Evolutionary conservation across 2,329 filamentous ascomycete species (phyloP), one percentile per base, ranked within the genome.

Genomic region (Colletotrichum limetticola): DNA sequence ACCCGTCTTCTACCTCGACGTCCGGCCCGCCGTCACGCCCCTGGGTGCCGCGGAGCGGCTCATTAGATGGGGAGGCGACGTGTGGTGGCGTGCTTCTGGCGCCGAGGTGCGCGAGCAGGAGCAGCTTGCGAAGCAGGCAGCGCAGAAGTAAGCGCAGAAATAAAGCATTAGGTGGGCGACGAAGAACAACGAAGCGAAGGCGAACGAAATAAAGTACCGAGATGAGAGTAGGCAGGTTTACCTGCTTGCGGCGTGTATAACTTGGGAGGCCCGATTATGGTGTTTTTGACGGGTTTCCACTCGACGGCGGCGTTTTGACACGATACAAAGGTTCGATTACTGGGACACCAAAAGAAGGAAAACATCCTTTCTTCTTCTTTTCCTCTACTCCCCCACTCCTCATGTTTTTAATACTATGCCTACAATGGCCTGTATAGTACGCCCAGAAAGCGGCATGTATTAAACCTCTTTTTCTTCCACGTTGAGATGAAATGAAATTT

Each of bases 1-100:
- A 80, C 96, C 97, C 3, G 95, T 98, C 7, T 99, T 99, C 85
- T 98, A 92, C 82, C 90, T 99, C 67, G 97, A 99, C 80, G 97
- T 99, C 24, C 90, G 97, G 75, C 97, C 97, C 1, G 97, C 97
- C 4, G 85, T 98, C 55, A 94, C 94, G 0, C 95, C 95, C 3
- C 92, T 90, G 1, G 92, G 92, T 30, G 93, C 95, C 0, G 90
- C 92, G 3, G 97, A 98, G 86, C 89, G 97, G 64, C 83, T 95
- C 74, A 91, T 98, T 80, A 88, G 95, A 78, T 98, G 95, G 94
- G 93, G 95, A 63, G 95, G 94, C 11, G 96, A 98, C 83, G 89
- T 97, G 9, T 99, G 97, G 97, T 98, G 94, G 91, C 91, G 90
- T 76, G 95, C 95, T 0, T 94, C 91, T 66, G 95, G 95, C 0